phyloP scores from a whole-genome alignment of 2,329 filamentous ascomycete species.

The Dactylellina cionopaga region DNA sequence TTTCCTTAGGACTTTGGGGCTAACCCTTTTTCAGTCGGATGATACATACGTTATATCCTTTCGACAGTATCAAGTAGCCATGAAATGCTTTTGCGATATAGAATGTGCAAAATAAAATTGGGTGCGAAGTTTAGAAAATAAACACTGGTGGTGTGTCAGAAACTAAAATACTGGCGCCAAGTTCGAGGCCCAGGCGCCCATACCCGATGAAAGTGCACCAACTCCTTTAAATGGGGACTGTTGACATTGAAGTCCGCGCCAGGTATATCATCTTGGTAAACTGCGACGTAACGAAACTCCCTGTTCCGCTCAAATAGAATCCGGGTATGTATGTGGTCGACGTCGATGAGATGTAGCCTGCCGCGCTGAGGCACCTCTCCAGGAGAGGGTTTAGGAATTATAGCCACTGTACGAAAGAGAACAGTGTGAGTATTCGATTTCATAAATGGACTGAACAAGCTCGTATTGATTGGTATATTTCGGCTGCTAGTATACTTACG shows the following conservation, averaged over 20 bases:
- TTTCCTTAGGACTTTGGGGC: no score
- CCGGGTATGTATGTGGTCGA: neutral
- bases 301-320: neutral
- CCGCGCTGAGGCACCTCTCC: neutral
- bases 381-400: neutral
- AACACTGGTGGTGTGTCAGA: no score
- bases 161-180: no score
- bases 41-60: no score
- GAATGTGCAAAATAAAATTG: no score
- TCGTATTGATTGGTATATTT: neutral
- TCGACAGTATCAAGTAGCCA: no score
- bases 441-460: neutral
- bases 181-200: no score
- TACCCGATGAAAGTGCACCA: neutral
- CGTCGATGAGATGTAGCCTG: neutral
- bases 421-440: neutral
- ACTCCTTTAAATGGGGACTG: neutral
- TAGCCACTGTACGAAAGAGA: neutral
- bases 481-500: neutral
- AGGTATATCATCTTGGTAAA: neutral
- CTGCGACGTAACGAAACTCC: neutral
- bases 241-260: neutral
- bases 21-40: no score
- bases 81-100: no score
- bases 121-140: no score